Evolutionary conservation across 1,284 basidiomycete species (phyloP).

Genomic region (Cystobasidium sp.): DNA sequence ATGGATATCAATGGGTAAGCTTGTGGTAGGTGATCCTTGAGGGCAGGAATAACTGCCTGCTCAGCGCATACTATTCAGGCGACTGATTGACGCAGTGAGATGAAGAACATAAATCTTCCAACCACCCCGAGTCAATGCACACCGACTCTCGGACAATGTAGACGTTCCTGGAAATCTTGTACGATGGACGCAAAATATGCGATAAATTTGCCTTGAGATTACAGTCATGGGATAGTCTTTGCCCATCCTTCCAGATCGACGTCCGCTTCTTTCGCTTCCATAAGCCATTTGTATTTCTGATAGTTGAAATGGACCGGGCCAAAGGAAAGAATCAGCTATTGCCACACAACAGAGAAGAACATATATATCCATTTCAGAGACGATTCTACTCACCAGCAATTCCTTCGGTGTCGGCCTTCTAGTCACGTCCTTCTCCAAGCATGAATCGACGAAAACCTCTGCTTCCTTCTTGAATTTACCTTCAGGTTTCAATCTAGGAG

Average conservation of each 20-base stretch:
- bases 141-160: too few species aligned
- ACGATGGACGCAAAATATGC: too few species aligned
- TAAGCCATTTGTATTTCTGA: conserved; percentile 53
- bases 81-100: too few species aligned
- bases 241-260: conserved; percentile 54
- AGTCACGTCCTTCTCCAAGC: conserved; percentile 74
- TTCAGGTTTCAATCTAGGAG: conserved; percentile 71
- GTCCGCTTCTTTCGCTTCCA: conserved; percentile 46
- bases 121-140: too few species aligned
- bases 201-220: too few species aligned
- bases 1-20: too few species aligned
- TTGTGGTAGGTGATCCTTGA: too few species aligned
- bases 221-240: conserved; percentile 48
- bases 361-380: not conserved
- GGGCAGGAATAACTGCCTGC: too few species aligned
- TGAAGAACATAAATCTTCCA: too few species aligned
- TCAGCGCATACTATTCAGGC: too few species aligned
- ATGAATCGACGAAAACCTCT: conserved; percentile 62
- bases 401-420: conserved; percentile 77
- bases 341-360: not conserved
- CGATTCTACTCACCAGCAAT: conserved; percentile 62
- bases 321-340: not conserved
- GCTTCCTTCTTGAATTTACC: conserved; percentile 56
- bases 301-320: not conserved
- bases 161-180: too few species aligned